A percentile compares a stretch with the other conserved stretches of the same genome.
Conservation (phyloP, 169 alveolate genomes). For the Eimeria acervulina region DNA sequence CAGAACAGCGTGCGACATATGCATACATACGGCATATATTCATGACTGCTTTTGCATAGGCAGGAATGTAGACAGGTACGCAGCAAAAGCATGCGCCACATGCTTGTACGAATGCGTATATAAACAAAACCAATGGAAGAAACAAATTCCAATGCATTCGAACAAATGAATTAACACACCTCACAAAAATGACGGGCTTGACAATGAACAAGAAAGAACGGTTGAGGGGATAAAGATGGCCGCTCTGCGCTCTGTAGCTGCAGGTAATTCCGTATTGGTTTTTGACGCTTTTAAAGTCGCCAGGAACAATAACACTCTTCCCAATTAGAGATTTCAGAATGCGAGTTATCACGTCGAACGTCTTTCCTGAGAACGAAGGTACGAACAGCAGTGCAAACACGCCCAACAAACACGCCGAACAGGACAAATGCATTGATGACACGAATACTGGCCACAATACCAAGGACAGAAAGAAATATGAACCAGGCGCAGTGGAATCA, state of each 20-base stretch:
- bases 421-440: too few relatives aligned
- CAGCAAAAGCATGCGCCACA: neutral
- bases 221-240: constrained; percentile 97
- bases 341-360: constrained; percentile 95
- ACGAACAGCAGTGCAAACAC: neutral
- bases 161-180: constrained; percentile 78
- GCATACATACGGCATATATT: neutral
- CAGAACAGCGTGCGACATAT: neutral
- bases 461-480: too few relatives aligned
- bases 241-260: constrained; percentile 98
- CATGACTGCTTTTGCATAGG: neutral
- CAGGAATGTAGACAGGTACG: too few relatives aligned
- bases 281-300: constrained; percentile 95
- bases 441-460: too few relatives aligned
- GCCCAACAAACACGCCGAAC: too few relatives aligned
- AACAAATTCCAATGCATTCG: neutral
- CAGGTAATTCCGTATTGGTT: constrained; percentile 95
- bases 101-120: neutral
- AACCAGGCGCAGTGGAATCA: neutral
- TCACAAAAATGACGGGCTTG: constrained; percentile 97
- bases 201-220: constrained; percentile 96
- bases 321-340: constrained; percentile 95
- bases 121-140: neutral
- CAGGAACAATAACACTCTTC: constrained; percentile 96
- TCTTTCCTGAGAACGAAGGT: constrained; percentile 86